Evolutionary conservation across 2,329 filamentous ascomycete species (phyloP).

Genomic region (Colletotrichum gigasporum): DNA sequence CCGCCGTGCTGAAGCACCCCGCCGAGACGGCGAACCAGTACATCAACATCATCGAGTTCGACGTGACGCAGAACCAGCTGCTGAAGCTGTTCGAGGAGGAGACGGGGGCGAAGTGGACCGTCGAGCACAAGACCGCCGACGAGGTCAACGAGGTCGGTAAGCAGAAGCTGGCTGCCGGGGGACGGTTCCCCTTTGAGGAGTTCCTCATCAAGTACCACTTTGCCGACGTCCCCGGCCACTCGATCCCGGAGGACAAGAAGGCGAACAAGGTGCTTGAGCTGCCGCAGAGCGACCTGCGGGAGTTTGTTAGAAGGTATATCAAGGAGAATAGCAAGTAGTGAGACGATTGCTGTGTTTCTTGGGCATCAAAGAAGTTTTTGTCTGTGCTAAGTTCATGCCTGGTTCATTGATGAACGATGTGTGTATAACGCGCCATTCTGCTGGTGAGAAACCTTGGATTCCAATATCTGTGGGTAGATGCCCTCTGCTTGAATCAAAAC

Average conservation of each 20-base stretch:
- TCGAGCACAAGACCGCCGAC: constrained; percentile 46
- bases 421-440: too few relatives aligned
- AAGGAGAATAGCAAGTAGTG: constrained; percentile 6
- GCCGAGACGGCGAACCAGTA: constrained; percentile 66
- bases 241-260: constrained; percentile 25
- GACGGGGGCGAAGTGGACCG: constrained; percentile 59
- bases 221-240: constrained; percentile 15
- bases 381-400: too few relatives aligned
- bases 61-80: constrained; percentile 66
- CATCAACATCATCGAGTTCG: constrained; percentile 66
- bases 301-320: constrained; percentile 8
- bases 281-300: constrained; percentile 13
- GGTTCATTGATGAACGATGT: too few relatives aligned
- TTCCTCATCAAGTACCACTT: constrained; percentile 25
- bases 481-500: constrained; percentile 26
- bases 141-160: constrained; percentile 48
- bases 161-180: constrained; percentile 45
- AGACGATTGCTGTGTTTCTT: not conserved
- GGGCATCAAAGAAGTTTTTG: too few relatives aligned
- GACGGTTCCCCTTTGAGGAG: constrained; percentile 34
- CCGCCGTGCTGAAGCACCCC: constrained; percentile 57
- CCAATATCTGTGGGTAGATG: constrained; percentile 28
- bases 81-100: constrained; percentile 61
- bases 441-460: constrained; percentile 2
- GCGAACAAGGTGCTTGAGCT: constrained; percentile 29